phyloP scores from a whole-genome alignment of 352 stramenopile genomes.

The Elongisporangium anandrum region DNA sequence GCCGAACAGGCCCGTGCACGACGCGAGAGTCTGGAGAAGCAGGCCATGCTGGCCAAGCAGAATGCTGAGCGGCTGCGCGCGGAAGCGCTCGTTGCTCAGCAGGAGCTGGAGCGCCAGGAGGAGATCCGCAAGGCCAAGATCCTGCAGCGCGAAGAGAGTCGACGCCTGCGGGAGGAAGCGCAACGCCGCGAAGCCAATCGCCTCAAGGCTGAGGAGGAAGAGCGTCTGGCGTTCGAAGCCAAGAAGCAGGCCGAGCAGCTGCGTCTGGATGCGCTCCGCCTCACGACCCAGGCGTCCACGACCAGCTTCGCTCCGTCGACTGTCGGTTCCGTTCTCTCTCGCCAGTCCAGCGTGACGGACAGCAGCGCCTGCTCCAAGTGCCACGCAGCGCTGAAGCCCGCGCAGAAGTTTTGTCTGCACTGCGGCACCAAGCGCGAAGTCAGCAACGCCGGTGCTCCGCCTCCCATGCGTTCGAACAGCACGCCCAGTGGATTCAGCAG shows the following conservation, averaged over 20 bases:
- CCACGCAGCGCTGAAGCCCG: conserved; percentile 13
- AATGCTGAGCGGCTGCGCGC: conserved; percentile 51
- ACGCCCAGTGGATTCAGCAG: conserved; percentile 10
- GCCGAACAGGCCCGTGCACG: conserved; percentile 46
- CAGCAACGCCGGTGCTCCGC: background rate
- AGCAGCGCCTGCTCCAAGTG: conserved; percentile 9
- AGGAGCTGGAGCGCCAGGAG: conserved; percentile 57
- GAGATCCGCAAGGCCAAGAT: conserved; percentile 37
- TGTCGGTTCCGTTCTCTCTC: background rate
- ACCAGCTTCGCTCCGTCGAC: background rate
- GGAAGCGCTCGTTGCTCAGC: conserved; percentile 48
- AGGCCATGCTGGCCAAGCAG: conserved; percentile 46
- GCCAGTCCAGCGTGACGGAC: background rate
- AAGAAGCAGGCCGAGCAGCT: conserved; percentile 61
- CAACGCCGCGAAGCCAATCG: conserved; percentile 60
- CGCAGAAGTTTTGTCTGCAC: conserved; percentile 70
- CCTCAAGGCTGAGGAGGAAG: conserved; percentile 50
- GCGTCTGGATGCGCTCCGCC: conserved; percentile 39
- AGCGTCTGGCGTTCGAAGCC: conserved; percentile 53
- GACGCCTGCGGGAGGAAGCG: conserved; percentile 51
- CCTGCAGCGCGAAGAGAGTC: conserved; percentile 39
- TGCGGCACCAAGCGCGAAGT: conserved; percentile 43
- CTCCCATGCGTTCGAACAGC: conserved; percentile 6
- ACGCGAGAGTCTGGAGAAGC: conserved; percentile 51
- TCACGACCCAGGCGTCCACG: conserved; percentile 28